Percentiles rank a stretch among this genome's conserved stretches.
Conservation (phyloP, 257 asterid genomes). For the Plectranthus barbatus region DNA sequence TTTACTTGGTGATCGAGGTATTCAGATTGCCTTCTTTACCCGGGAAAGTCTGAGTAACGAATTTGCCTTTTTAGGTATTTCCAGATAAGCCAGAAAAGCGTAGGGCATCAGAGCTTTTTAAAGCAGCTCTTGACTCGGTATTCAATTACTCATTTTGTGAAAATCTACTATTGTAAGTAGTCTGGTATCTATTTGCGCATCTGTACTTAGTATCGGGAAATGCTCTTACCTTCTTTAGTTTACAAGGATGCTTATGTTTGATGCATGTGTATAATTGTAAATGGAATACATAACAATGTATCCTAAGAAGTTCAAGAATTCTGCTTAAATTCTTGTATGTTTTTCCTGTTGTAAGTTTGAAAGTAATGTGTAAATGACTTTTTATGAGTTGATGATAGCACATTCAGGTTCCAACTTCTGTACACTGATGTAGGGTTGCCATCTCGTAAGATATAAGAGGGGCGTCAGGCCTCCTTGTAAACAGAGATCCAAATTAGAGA, state of each 20-base stretch:
- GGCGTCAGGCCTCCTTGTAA: background rate
- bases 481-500: background rate
- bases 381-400: background rate
- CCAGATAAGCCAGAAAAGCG: slow-evolving; percentile 96
- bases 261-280: background rate
- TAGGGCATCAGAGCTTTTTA: slow-evolving; percentile 78
- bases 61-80: slow-evolving; percentile 50
- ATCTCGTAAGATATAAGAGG: background rate
- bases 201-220: background rate
- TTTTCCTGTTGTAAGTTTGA: background rate
- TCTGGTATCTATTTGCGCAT: background rate
- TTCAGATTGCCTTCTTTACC: background rate
- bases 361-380: too few relatives aligned
- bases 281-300: background rate
- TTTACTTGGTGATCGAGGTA: slow-evolving; percentile 3
- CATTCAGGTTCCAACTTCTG: background rate
- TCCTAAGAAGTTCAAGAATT: slow-evolving; percentile 2
- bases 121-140: slow-evolving; percentile 87
- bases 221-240: background rate
- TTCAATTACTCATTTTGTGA: slow-evolving; percentile 1
- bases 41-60: background rate
- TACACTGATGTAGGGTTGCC: background rate
- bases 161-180: background rate
- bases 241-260: background rate
- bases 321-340: background rate